phyloP scores from a whole-genome alignment of 768 basidiomycete species.

The Kwoniella dejecticola region DNA sequence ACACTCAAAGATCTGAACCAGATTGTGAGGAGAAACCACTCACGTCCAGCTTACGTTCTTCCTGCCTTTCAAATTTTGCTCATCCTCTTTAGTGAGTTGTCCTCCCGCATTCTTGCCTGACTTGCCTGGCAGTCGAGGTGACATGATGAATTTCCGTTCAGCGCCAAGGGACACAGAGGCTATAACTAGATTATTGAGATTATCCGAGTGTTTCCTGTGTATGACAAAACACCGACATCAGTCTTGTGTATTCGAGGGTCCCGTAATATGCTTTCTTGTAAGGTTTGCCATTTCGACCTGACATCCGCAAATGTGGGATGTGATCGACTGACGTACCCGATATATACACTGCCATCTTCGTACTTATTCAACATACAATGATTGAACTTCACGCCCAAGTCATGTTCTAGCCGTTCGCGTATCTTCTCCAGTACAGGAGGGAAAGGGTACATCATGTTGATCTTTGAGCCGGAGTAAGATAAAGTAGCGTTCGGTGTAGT shows the following conservation, averaged over 20 bases:
- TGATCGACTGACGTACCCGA: slow-evolving; percentile 54
- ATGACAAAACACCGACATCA: neutral
- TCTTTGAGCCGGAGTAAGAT: slow-evolving; percentile 56
- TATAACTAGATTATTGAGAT: slow-evolving; percentile 57
- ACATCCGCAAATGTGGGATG: too few relatives aligned
- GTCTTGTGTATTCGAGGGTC: too few relatives aligned
- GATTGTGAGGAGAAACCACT: too few relatives aligned
- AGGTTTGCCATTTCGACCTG: too few relatives aligned
- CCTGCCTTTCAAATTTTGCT: slow-evolving; percentile 24
- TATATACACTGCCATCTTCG: slow-evolving; percentile 56
- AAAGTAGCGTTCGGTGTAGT: slow-evolving; percentile 49
- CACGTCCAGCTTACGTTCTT: slow-evolving; percentile 48
- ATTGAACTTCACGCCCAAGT: slow-evolving; percentile 56
- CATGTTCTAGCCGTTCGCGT: slow-evolving; percentile 48
- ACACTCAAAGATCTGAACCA: too few relatives aligned
- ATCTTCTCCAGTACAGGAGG: slow-evolving; percentile 54
- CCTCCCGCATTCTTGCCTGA: slow-evolving; percentile 7
- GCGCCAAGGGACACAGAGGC: slow-evolving; percentile 58
- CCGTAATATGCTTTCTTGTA: too few relatives aligned
- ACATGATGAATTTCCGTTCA: slow-evolving; percentile 57
- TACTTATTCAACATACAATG: slow-evolving; percentile 59
- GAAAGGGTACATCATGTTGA: slow-evolving; percentile 56
- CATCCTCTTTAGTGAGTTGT: neutral
- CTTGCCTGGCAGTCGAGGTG: slow-evolving; percentile 45
- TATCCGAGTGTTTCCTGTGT: slow-evolving; percentile 47